A percentile compares a stretch with the other conserved stretches of the same genome.
Conservation (phyloP, 169 alveolate genomes). For the Perkinsus marinus region DNA sequence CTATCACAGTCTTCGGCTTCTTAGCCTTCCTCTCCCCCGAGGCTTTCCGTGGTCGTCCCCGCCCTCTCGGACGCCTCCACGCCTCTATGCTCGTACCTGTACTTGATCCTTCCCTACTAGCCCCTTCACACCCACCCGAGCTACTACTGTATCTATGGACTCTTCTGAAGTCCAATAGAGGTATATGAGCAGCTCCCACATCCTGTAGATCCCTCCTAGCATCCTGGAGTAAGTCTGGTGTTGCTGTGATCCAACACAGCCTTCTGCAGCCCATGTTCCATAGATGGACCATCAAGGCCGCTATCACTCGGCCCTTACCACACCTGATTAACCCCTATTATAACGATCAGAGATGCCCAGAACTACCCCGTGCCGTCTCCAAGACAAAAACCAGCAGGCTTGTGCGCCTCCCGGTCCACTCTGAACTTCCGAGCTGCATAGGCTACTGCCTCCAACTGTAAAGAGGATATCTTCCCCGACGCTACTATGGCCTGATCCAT, state of each 20-base stretch:
- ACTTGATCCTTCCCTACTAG: not conserved
- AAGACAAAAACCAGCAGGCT: not conserved
- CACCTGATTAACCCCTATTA: not conserved
- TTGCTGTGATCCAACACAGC: not conserved
- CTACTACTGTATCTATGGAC: not conserved
- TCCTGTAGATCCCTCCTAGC: not conserved
- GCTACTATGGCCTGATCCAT: not conserved
- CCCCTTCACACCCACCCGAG: not conserved
- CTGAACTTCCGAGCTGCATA: not conserved
- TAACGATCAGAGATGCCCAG: not conserved
- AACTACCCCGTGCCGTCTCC: not conserved
- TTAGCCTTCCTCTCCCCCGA: not conserved
- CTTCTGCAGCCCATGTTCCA: not conserved
- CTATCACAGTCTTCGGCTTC: not conserved
- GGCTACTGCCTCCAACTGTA: not conserved
- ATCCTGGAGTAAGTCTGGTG: not conserved
- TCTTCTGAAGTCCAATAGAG: not conserved
- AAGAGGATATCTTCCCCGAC: not conserved
- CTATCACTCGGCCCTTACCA: conserved; percentile 1
- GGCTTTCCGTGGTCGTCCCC: not conserved
- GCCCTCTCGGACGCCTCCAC: not conserved
- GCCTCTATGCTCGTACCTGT: not conserved
- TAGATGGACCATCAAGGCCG: not conserved
- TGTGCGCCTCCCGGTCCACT: not conserved
- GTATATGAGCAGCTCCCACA: not conserved